A percentile compares a stretch with the other conserved stretches of the same genome.
Conservation (phyloP, 768 basidiomycete species). For the Pulveroboletus sp. region DNA sequence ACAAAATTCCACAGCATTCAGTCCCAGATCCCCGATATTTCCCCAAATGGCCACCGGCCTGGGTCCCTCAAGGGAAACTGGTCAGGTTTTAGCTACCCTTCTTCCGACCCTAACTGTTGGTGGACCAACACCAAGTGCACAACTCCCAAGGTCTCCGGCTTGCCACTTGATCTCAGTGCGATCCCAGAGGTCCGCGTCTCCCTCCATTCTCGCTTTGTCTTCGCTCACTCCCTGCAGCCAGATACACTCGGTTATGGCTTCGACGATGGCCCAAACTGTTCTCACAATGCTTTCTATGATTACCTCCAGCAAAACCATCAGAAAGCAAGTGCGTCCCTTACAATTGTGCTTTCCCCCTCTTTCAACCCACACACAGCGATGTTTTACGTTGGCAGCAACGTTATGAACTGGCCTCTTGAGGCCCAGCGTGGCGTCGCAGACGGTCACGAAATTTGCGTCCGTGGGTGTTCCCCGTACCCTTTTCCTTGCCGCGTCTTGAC, state of each 20-base stretch:
- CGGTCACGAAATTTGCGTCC: slow-evolving; percentile 59
- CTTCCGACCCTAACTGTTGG: slow-evolving; percentile 50
- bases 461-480: slow-evolving; percentile 37
- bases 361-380: slow-evolving; percentile 37
- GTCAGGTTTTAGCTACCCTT: slow-evolving; percentile 33
- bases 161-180: slow-evolving; percentile 42
- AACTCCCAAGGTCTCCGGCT: slow-evolving; percentile 42
- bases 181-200: slow-evolving; percentile 42
- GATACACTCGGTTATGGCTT: slow-evolving; percentile 56
- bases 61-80: slow-evolving; percentile 29
- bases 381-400: slow-evolving; percentile 60
- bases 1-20: slow-evolving; percentile 43
- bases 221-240: slow-evolving; percentile 32
- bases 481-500: neutral
- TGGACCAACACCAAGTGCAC: slow-evolving; percentile 39
- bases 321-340: slow-evolving; percentile 42
- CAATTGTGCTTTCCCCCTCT: neutral
- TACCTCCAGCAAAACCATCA: slow-evolving; percentile 49
- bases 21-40: slow-evolving; percentile 44
- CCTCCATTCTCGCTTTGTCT: too few species aligned
- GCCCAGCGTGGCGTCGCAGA: slow-evolving; percentile 50
- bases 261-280: slow-evolving; percentile 64
- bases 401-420: slow-evolving; percentile 53
- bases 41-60: slow-evolving; percentile 34
- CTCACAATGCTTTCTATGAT: slow-evolving; percentile 60